phyloP scores from a whole-genome alignment of 306 rosid species.

The Delonix regia region DNA sequence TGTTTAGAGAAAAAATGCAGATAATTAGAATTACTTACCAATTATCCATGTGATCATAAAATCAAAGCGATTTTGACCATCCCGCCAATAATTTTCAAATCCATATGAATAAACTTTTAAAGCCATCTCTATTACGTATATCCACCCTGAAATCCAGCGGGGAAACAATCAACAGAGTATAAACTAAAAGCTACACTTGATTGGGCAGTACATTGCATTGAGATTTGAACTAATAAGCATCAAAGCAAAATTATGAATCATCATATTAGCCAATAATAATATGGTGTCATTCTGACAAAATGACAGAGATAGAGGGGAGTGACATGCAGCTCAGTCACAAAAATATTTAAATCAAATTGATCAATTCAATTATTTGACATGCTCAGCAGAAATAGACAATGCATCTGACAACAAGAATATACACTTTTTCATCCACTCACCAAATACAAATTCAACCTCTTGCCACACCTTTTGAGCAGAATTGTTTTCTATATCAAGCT shows the following conservation, averaged over 20 bases:
- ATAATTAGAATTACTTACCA: conserved; percentile 55
- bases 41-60: conserved; percentile 79
- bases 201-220: neutral
- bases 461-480: conserved; percentile 88
- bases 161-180: conserved; percentile 28
- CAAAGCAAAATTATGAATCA: conserved; percentile 20
- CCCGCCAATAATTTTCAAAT: conserved; percentile 91
- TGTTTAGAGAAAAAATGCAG: conserved; percentile 13
- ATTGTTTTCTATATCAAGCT: conserved; percentile 87
- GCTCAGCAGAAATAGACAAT: neutral
- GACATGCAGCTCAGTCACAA: conserved; percentile 28
- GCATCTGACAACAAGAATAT: neutral
- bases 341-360: neutral
- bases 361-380: conserved; percentile 7
- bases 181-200: neutral
- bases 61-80: conserved; percentile 94
- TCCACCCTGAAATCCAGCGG: conserved; percentile 77
- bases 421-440: conserved; percentile 54
- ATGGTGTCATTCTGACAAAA: conserved; percentile 10
- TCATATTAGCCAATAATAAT: conserved; percentile 8
- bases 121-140: conserved; percentile 88
- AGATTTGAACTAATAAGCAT: conserved; percentile 11
- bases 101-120: conserved; percentile 82
- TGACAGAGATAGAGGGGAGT: conserved; percentile 18
- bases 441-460: conserved; percentile 77